Conservation (phyloP, 1,284 basidiomycete genomes). For the Stereum hirsutum region DNA sequence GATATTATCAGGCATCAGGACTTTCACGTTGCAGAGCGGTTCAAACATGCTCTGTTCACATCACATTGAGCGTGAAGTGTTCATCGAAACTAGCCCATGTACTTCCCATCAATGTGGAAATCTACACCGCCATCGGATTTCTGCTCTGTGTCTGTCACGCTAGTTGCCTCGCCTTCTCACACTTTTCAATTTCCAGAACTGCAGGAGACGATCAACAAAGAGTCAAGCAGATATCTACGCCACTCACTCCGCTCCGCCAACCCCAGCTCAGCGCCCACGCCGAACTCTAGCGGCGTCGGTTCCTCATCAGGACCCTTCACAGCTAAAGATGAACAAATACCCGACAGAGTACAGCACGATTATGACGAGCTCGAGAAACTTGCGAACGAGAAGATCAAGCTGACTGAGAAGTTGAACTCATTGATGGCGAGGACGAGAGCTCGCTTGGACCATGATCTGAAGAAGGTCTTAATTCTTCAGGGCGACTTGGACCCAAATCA, state of each 20-base stretch:
- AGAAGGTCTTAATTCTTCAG: slow-evolving; percentile 42
- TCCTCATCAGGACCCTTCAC: slow-evolving; percentile 21
- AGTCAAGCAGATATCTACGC: slow-evolving; percentile 43
- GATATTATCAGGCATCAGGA: too few relatives aligned
- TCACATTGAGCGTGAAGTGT: too few relatives aligned
- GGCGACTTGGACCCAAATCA: slow-evolving; percentile 36
- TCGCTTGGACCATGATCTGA: slow-evolving; percentile 47
- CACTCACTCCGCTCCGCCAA: slow-evolving; percentile 31
- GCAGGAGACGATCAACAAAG: slow-evolving; percentile 43
- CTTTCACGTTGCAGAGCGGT: too few relatives aligned
- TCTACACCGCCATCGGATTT: not conserved
- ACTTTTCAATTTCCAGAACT: slow-evolving; percentile 28
- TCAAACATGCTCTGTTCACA: too few relatives aligned
- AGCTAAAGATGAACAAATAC: slow-evolving; percentile 29
- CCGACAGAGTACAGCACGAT: slow-evolving; percentile 37
- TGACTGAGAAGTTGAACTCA: slow-evolving; percentile 44
- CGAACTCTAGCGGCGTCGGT: too few relatives aligned
- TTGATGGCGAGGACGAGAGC: slow-evolving; percentile 43
- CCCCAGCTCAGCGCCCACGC: too few relatives aligned
- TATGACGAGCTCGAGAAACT: slow-evolving; percentile 46
- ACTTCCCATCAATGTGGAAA: not conserved
- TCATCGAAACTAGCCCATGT: not conserved
- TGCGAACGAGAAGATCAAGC: slow-evolving; percentile 41
- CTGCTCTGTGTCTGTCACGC: too few relatives aligned
- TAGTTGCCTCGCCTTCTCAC: too few relatives aligned